Percentiles rank a stretch among this genome's conserved stretches.
phyloP scores from a whole-genome alignment of 2,329 filamentous ascomycete species.

The Diaporthe aspalathi region DNA sequence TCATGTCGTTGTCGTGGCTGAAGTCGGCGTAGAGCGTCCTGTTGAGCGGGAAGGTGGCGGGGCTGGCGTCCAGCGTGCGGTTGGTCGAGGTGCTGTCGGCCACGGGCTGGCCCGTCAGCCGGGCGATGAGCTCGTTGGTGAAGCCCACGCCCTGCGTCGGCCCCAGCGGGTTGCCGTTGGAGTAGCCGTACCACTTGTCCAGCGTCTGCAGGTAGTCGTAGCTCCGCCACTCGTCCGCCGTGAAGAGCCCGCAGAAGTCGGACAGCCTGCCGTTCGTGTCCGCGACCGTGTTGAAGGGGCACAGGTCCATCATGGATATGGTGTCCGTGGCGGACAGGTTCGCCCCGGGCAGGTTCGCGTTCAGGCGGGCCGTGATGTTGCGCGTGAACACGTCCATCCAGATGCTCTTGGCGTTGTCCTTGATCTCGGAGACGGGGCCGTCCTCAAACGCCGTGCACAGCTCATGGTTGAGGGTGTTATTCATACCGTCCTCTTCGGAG shows the following conservation, averaged over 20 bases:
- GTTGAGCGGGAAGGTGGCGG: slow-evolving; percentile 78
- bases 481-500: slow-evolving; percentile 72
- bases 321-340: slow-evolving; percentile 73
- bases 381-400: slow-evolving; percentile 76
- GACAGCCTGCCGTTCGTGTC: slow-evolving; percentile 65
- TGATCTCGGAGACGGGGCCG: slow-evolving; percentile 61
- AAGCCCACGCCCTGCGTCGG: slow-evolving; percentile 89
- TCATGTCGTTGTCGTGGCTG: slow-evolving; percentile 91
- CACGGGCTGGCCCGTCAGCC: slow-evolving; percentile 77
- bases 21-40: slow-evolving; percentile 85
- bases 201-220: slow-evolving; percentile 87
- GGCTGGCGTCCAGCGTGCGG: slow-evolving; percentile 75
- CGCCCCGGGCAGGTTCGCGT: slow-evolving; percentile 74
- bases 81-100: slow-evolving; percentile 81
- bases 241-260: slow-evolving; percentile 82
- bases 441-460: slow-evolving; percentile 78
- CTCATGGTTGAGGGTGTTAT: slow-evolving; percentile 85
- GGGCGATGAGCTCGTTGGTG: slow-evolving; percentile 86
- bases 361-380: slow-evolving; percentile 76
- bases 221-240: slow-evolving; percentile 75
- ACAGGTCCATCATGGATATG: slow-evolving; percentile 86
- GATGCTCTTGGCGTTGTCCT: slow-evolving; percentile 60
- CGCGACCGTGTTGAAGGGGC: slow-evolving; percentile 85
- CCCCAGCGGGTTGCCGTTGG: slow-evolving; percentile 80
- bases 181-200: slow-evolving; percentile 87